Conservation (phyloP, 225 moss, liverwort and hornwort genomes). For the Marchantia paleacea region DNA sequence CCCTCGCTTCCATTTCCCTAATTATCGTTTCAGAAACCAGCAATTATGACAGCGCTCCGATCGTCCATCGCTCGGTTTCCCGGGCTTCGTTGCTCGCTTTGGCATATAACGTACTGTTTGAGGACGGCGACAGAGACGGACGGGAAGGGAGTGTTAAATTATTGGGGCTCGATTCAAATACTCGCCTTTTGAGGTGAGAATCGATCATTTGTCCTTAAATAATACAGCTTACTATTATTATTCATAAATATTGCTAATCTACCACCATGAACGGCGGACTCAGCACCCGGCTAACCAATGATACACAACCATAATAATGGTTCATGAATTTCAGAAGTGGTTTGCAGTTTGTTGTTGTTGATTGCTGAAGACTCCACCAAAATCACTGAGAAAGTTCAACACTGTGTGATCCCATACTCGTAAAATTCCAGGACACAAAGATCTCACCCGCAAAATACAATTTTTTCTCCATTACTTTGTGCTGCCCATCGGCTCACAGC, state of each 20-base stretch:
- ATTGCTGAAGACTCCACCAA: background rate
- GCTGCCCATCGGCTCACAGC: background rate
- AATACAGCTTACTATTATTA: background rate
- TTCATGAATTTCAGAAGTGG: background rate
- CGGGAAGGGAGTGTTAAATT: background rate
- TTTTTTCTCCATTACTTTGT: background rate
- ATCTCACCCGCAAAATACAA: background rate
- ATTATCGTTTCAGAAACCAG: background rate
- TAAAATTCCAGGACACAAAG: background rate
- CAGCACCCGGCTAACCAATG: background rate
- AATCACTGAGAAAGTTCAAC: background rate
- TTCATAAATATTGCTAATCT: background rate
- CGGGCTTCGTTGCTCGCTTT: background rate
- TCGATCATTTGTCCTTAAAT: background rate
- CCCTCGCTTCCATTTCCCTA: background rate
- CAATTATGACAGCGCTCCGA: background rate
- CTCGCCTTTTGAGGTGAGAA: background rate
- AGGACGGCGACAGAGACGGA: background rate
- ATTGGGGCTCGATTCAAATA: background rate
- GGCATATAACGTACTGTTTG: background rate
- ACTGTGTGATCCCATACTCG: background rate
- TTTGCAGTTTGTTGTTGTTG: background rate
- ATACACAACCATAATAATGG: background rate
- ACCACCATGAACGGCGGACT: background rate
- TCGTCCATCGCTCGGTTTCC: background rate